These are phyloP conservation scores for Penicillium paneum DNA, from an alignment of 2,329 filamentous ascomycete species.

Conservation along the genomic window DNA sequence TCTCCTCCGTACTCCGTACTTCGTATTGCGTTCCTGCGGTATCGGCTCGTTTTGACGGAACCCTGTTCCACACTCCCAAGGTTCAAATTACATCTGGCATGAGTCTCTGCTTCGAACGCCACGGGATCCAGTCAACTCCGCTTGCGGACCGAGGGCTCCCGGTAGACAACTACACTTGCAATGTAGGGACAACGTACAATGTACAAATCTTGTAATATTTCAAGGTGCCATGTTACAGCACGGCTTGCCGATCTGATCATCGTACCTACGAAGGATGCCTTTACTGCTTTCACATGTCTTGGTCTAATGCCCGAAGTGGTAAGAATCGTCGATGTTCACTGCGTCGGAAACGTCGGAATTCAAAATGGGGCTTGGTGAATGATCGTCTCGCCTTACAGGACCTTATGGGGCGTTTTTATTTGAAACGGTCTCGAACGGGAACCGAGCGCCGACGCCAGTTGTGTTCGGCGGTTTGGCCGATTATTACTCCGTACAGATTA, in stretches of 20 bases:
- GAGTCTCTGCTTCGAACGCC: not conserved
- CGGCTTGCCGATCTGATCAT: not conserved
- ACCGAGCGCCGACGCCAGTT: not conserved
- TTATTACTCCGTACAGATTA: no score
- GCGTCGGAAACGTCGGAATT: not conserved
- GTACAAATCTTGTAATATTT: not conserved
- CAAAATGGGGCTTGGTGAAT: not conserved
- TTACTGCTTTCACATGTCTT: no score
- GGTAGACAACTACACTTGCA: no score
- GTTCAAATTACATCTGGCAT: not conserved
- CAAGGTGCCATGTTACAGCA: not conserved
- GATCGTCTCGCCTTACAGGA: not conserved
- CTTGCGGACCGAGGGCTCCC: not conserved
- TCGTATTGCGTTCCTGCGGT: no score
- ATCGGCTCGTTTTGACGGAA: not conserved
- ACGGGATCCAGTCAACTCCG: not conserved
- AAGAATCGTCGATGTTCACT: not conserved
- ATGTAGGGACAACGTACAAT: not conserved
- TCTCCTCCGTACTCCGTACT: no score
- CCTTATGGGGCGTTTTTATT: not conserved
- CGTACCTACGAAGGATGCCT: not conserved
- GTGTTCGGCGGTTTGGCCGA: not conserved
- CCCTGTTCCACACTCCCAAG: not conserved
- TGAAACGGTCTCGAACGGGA: not conserved
- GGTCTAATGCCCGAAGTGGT: not conserved